Conservation (phyloP, 768 basidiomycete genomes). For the Calvatia gigantea region DNA sequence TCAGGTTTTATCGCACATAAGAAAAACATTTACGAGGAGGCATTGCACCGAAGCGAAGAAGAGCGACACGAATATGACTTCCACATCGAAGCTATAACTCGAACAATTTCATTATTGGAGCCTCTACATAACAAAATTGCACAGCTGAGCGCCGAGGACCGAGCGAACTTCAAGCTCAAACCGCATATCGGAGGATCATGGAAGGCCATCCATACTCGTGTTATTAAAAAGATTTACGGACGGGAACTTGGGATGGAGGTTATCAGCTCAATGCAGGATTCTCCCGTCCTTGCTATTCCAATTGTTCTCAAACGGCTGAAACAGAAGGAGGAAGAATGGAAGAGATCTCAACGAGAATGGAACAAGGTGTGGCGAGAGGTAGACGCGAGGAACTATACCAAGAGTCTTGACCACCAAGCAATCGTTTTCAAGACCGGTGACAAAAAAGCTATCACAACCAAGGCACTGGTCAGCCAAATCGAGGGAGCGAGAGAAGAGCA, state of each 20-base stretch:
- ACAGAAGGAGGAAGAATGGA: constrained; percentile 99
- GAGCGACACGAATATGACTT: constrained; percentile 99
- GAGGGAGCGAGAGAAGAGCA: constrained; percentile 84
- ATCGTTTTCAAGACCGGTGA: constrained; percentile 88
- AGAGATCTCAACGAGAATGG: constrained; percentile 95
- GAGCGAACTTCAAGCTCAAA: constrained; percentile 79
- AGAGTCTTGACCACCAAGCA: constrained; percentile 91
- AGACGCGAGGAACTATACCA: constrained; percentile 89
- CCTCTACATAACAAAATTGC: constrained; percentile 87
- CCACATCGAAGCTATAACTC: constrained; percentile 92
- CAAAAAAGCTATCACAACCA: constrained; percentile 77
- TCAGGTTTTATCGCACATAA: constrained; percentile 86
- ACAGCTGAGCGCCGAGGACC: constrained; percentile 75
- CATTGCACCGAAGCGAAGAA: constrained; percentile 93
- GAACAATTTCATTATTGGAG: constrained; percentile 88
- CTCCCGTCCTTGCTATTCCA: constrained; percentile 83
- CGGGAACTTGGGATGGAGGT: constrained; percentile 80
- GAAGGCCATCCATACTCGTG: constrained; percentile 89
- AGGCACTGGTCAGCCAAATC: constrained; percentile 79
- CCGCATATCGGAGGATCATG: constrained; percentile 82
- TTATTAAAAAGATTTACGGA: constrained; percentile 97
- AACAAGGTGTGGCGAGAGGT: constrained; percentile 99
- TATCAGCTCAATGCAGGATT: constrained; percentile 87
- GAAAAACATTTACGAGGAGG: constrained; percentile 97
- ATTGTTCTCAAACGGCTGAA: constrained; percentile 87